Conservation (phyloP, 306 rosid genomes). For the Canavalia ensiformis region DNA sequence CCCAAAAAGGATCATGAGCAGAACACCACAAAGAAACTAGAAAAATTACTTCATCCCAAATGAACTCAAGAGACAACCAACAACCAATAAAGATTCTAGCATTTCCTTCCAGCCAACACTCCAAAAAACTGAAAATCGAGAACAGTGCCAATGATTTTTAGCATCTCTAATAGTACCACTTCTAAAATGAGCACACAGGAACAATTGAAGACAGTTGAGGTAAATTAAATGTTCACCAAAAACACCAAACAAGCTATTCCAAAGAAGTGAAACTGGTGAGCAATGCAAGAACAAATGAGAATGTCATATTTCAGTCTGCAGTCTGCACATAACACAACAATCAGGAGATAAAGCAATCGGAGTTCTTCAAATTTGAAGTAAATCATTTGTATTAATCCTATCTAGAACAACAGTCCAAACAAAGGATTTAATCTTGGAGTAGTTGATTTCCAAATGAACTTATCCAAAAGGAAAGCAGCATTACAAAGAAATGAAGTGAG, state of each 20-base stretch:
- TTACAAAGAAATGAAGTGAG: no score
- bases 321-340: not conserved
- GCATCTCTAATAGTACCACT: not conserved
- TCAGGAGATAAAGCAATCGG: not conserved
- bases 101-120: not conserved
- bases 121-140: not conserved
- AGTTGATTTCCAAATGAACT: no score
- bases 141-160: not conserved
- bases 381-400: no score
- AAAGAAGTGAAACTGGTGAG: not conserved
- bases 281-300: not conserved
- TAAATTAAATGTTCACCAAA: not conserved
- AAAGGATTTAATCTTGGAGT: no score
- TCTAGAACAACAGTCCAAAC: no score
- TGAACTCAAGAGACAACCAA: not conserved
- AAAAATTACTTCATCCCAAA: not conserved
- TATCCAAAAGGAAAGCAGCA: no score
- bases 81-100: not conserved
- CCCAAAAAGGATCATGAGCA: not conserved
- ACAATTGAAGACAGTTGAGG: not conserved
- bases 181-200: not conserved
- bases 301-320: not conserved
- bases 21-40: not conserved
- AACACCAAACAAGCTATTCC: constrained; percentile 10
- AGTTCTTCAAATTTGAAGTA: not conserved